phyloP scores from a whole-genome alignment of 331 rosid species.

The Prunus yedoensis region DNA sequence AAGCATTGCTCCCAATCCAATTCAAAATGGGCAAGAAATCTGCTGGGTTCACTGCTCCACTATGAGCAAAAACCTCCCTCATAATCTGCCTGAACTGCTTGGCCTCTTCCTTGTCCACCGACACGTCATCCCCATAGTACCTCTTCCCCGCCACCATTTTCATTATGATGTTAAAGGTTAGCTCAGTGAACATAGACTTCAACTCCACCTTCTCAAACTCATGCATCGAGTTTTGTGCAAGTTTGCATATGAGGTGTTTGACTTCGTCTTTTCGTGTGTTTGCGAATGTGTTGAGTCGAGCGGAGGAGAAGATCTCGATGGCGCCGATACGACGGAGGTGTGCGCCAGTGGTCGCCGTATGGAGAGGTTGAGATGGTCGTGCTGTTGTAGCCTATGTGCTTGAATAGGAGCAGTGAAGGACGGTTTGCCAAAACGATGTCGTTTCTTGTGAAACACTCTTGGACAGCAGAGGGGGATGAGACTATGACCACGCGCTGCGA shows the following conservation, averaged over 20 bases:
- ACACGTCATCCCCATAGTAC: constrained; percentile 45
- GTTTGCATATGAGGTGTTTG: constrained; percentile 27
- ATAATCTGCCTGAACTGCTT: constrained; percentile 37
- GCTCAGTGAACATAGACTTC: constrained; percentile 33
- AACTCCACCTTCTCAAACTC: constrained; percentile 33
- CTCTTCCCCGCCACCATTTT: constrained; percentile 62
- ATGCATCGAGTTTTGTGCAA: background rate
- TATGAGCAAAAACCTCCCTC: constrained; percentile 18
- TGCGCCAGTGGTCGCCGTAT: constrained; percentile 70
- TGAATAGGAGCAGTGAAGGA: constrained; percentile 11
- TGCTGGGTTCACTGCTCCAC: constrained; percentile 32
- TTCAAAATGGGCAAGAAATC: constrained; percentile 43
- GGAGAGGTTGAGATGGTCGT: constrained; percentile 20
- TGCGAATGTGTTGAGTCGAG: constrained; percentile 42
- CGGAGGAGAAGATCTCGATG: constrained; percentile 48
- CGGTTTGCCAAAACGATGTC: constrained; percentile 56
- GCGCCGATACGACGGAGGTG: constrained; percentile 58
- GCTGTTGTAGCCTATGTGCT: constrained; percentile 38
- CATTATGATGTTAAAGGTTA: constrained; percentile 54
- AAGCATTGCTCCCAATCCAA: constrained; percentile 27
- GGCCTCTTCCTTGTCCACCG: constrained; percentile 33
- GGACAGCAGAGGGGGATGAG: constrained; percentile 39
- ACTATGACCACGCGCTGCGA: constrained; percentile 34
- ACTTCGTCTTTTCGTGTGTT: constrained; percentile 42
- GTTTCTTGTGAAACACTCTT: constrained; percentile 66